Evolutionary conservation across 345 rosid species (phyloP), one percentile per base, ranked within the genome.

Genomic region (Bruguiera parviflora): DNA sequence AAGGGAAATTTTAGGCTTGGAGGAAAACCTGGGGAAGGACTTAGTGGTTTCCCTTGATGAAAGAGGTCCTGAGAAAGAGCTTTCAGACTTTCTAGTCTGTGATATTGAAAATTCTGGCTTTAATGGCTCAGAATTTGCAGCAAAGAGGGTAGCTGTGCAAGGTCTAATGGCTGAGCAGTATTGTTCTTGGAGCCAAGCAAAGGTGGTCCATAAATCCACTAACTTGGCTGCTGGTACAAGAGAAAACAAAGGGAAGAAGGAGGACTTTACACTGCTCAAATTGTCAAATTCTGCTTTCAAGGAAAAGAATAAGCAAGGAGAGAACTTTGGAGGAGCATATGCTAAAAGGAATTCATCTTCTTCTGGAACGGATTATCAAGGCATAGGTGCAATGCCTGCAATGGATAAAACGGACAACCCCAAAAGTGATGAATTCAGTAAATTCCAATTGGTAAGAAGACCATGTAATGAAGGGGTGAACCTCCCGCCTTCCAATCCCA

Each of bases 401-500:
- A 28, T 39, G 68, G 65, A 39, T 61, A 27, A 53, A 64, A 67
- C 70, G 35, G 73, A 65, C 21, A 32, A 69, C 21, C 66, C 49
- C 51, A 31, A 62, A 61, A 77, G 64, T 18, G 77, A 32, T n/a
- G 74, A 62, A 22, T 25, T 9, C 31, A 22, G 70, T 63, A 67
- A 68, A 31, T 51, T 70, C 63, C 61, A 29, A 51, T 35, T 57
- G 55, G 60, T 73, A 71, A 72, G 25, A 37, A 67, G 78, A 62
- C 65, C 63, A 19, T 73, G 43, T 22, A 31, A 32, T 16, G 56
- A 77, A 39, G 51, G 71, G 55, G 85, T 88, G 68, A 65, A 67
- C 53, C 84, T 86, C 70, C 88, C 87, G 77, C 97, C 95, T 62
- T 53, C 83, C 13, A 58, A 65, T 68, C 70, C 75, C 27, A 60